Base-by-base conservation (phyloP, 192 early-diverging fungal species). In the Tieghemiomyces parasiticus region DNA sequence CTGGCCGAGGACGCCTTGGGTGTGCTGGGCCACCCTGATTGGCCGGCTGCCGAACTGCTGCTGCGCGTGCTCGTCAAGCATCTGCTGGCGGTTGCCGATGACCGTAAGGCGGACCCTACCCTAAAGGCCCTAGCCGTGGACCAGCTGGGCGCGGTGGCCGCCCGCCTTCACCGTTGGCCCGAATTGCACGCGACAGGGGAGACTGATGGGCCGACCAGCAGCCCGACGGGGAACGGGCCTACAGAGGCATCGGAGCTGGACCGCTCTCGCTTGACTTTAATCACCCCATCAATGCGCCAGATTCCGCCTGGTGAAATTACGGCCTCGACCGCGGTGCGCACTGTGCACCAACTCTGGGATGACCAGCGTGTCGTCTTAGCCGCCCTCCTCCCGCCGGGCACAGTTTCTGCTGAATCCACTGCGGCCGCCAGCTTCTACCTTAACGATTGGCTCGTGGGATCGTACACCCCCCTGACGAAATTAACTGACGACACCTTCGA, bases 41-140 rank as follows among this genome's bases (percentile, higher is more conserved):
- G 93, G 93, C 93, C 93, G 0, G 84, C 75, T 6, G 88, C 93
- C 0, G 88, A 91, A 52, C 61, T 88, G 16, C 76, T 84, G 46
- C 58, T 88, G 4, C 65, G 77, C 28, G 64, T 86, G 12, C 83
- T 86, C 45, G 84, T 79, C 35, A 78, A 77, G 35, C 72, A 89
- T 8, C 72, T 92, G 71, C 79, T 79, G n/a, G 77, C 75, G 26
- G 68, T 73, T 46, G 60, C 85, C 9, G 84, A 84, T 32, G 82
- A 84, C 46, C 68, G 80, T 3, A 77, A 80, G 54, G 60, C 81
- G 0, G 83, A 84, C 28, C 65, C 67, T 19, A 62, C 69, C 13
- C 63, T 83, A 13, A 77, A 74, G 44, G 65, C 65, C 4, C 64
- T 87, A 63, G 81, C 82, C 14, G 74, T 87, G 6, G 84, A 89